A percentile compares a stretch with the other conserved stretches of the same genome.
Conservation (phyloP, 169 alveolate species). For the Condylostoma magnum region DNA sequence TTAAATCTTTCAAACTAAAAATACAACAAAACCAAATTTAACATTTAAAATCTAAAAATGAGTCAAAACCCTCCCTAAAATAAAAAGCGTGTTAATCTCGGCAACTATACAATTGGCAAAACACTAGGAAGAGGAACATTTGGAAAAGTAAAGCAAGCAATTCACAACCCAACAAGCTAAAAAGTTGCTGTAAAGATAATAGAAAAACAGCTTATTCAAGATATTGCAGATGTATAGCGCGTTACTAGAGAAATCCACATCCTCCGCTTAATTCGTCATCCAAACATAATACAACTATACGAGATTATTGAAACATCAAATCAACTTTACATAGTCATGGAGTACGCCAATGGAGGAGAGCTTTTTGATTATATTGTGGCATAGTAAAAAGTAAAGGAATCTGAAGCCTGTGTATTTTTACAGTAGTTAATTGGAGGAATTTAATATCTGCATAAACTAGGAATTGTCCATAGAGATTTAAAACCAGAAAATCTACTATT, state of each 20-base stretch:
- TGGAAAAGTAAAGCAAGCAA: slow-evolving; percentile 71
- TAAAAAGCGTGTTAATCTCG: too few relatives aligned
- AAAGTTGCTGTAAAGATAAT: slow-evolving; percentile 42
- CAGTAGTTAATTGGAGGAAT: slow-evolving; percentile 76
- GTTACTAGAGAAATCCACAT: slow-evolving; percentile 90
- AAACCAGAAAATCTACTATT: slow-evolving; percentile 86
- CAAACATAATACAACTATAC: slow-evolving; percentile 67
- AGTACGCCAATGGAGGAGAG: slow-evolving; percentile 76
- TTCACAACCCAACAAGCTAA: slow-evolving; percentile 56
- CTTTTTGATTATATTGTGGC: slow-evolving; percentile 72
- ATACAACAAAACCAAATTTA: too few relatives aligned
- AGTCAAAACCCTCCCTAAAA: too few relatives aligned
- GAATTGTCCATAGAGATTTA: slow-evolving; percentile 82
- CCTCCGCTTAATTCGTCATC: slow-evolving; percentile 70
- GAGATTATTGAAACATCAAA: slow-evolving; percentile 65
- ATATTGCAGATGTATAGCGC: slow-evolving; percentile 85
- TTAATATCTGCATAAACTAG: slow-evolving; percentile 71
- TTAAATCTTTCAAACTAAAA: too few relatives aligned
- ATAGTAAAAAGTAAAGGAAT: slow-evolving; percentile 48
- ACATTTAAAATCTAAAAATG: too few relatives aligned
- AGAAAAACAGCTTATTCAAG: slow-evolving; percentile 74
- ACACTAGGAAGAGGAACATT: slow-evolving; percentile 74
- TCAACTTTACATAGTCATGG: slow-evolving; percentile 66
- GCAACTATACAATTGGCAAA: slow-evolving; percentile 26
- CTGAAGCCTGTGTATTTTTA: slow-evolving; percentile 73